Base-by-base conservation (phyloP, 495 filamentous ascomycete genomes). In the Aspergillus diversus region DNA sequence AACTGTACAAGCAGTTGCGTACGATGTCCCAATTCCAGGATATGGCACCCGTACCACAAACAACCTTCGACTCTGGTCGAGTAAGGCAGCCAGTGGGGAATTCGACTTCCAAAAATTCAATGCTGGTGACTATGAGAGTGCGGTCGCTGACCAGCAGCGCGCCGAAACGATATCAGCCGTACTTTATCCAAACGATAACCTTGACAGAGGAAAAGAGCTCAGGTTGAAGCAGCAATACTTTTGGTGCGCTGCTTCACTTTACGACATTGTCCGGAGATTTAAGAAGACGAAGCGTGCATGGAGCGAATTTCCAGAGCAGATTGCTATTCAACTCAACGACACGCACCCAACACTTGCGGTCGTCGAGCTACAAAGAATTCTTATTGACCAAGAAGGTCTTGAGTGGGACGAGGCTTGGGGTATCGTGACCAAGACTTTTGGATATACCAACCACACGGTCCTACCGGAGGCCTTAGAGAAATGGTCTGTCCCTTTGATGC, bases 91-190 rank as follows among this genome's bases (percentile, higher is more conserved):
- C 53, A 93, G 91, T 69, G 95, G 96, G 56, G 95, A 99, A 75
- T 99, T 99, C 65, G 93, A 99, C 77, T 99, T 99, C 83, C 93
- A 97, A 69, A 99, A 97, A 73, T 99, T 99, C 89, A 99, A 99
- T 76, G 92, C 88, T 32, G 95, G 95, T 42, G 93, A 99, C 63
- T 99, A 99, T 74, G 95, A 99, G 75, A 95, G 89, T 77, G 95
- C 95, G 33, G 96, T 99, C 21, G 91, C 90, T 9, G 96, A 98
- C 70, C 92, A 97, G 73, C 95, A 99, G 76, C 87, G 88, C 16
- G 95, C 95, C 3, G 95, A 99, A 80, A 97, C 96, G 48, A 98
- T 99, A 75, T 97, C 93, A 42, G 96, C 96, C 11, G 95, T 99
- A 35, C 80, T 99, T 21, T 99, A 99, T 69, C 95, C 95, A 6